Conservation (phyloP, 768 basidiomycete species). For the Boletus pseudo-olivaceus region DNA sequence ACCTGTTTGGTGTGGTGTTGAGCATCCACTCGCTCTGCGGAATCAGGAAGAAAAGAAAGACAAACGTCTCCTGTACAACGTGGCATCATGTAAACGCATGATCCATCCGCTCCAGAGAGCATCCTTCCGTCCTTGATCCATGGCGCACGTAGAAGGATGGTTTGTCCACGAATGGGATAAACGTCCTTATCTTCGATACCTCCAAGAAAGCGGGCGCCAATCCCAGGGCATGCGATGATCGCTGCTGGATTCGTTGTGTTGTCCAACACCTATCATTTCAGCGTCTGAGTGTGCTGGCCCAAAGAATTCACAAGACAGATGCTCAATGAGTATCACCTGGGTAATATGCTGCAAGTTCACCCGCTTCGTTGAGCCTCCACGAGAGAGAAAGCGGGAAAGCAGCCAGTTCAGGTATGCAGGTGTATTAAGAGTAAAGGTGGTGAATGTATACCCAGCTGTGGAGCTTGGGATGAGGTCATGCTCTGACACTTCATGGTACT, state of each 20-base stretch:
- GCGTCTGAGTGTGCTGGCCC: background rate
- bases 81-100: constrained; percentile 37
- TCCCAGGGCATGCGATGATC: constrained; percentile 66
- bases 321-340: constrained; percentile 39
- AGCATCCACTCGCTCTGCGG: background rate
- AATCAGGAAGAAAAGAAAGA: background rate
- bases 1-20: constrained; percentile 29
- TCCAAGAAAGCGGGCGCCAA: constrained; percentile 52
- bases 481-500: constrained; percentile 38
- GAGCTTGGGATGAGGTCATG: constrained; percentile 42
- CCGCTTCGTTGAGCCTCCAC: constrained; percentile 61
- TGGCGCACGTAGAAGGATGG: constrained; percentile 42
- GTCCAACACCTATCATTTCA: constrained; percentile 14
- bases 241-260: constrained; percentile 31
- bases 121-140: constrained; percentile 43
- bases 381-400: constrained; percentile 49
- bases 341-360: constrained; percentile 63
- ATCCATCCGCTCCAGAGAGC: constrained; percentile 29
- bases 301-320: background rate
- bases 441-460: constrained; percentile 54
- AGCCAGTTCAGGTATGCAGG: constrained; percentile 64
- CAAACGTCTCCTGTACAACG: constrained; percentile 39
- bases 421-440: constrained; percentile 65
- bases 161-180: constrained; percentile 47
- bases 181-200: constrained; percentile 49